These are phyloP conservation scores for Excoecaria agallocha DNA, from an alignment of 345 rosid genomes.

Conservation along the genomic window DNA sequence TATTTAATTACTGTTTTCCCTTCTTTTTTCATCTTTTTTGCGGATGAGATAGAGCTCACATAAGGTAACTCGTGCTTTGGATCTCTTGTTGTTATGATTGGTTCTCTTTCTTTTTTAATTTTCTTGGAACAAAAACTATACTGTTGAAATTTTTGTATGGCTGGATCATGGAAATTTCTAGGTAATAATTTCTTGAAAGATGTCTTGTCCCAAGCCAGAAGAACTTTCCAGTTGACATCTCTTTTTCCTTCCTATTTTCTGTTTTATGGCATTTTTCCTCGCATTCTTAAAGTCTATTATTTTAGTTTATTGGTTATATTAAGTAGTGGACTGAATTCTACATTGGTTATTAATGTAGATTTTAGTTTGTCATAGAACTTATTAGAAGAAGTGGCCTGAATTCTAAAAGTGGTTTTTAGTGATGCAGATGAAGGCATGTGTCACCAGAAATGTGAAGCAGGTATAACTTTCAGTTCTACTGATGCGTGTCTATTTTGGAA, in stretches of 20 bases:
- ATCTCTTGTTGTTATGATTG: not conserved
- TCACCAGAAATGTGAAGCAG: not conserved
- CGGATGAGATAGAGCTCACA: not conserved
- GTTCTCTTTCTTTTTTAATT: not conserved
- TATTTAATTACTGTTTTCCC: not conserved
- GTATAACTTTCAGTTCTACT: constrained; percentile 2
- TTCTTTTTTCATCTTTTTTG: not conserved
- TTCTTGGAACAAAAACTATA: too few relatives aligned
- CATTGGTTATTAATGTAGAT: not conserved
- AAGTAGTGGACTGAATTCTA: not conserved
- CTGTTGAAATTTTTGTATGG: not conserved
- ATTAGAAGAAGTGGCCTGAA: not conserved
- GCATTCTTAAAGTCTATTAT: not conserved
- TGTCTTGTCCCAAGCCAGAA: not conserved
- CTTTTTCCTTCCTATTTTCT: not conserved
- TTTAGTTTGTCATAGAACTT: not conserved
- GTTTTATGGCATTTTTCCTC: not conserved
- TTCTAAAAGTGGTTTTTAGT: constrained; percentile 1
- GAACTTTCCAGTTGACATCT: not conserved
- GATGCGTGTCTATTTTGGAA: not conserved
- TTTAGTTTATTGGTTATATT: not conserved
- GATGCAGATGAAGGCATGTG: not conserved
- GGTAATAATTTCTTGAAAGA: not conserved
- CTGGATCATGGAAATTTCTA: not conserved
- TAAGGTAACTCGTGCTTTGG: not conserved